Percentiles rank a stretch among this genome's conserved stretches.
Conservation (phyloP, 2,329 filamentous ascomycete species). For the Gyromitra esculenta region DNA sequence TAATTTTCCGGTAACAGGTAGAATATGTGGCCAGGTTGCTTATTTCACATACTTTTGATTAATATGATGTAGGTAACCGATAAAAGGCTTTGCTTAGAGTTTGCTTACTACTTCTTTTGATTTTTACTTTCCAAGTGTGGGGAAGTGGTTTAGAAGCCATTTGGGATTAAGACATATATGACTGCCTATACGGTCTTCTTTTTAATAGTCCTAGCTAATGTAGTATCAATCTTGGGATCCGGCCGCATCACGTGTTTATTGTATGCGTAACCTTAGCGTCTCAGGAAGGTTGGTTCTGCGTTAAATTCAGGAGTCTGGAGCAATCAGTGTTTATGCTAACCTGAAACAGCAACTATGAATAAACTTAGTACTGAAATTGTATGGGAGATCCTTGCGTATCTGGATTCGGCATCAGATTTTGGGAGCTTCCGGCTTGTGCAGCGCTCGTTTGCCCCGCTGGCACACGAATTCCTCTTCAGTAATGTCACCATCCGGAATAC, state of each 20-base stretch:
- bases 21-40: too few species aligned
- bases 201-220: not conserved
- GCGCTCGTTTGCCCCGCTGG: constrained; percentile 8
- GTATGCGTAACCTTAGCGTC: not conserved
- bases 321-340: not conserved
- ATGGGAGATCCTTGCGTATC: not conserved
- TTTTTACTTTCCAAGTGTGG: not conserved
- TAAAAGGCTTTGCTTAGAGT: too few species aligned
- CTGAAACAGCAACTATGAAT: not conserved
- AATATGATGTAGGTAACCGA: too few species aligned
- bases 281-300: not conserved
- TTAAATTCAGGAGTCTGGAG: not conserved
- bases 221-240: not conserved
- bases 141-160: too few species aligned
- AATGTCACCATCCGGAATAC: not conserved
- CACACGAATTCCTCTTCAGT: not conserved
- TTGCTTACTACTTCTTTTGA: too few species aligned
- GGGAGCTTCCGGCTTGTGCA: constrained; percentile 16
- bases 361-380: not conserved
- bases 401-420: constrained; percentile 3
- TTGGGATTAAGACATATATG: not conserved
- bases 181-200: not conserved
- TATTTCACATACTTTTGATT: too few species aligned
- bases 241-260: not conserved
- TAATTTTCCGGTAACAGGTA: too few species aligned